These are phyloP conservation scores for Lachnellula occidentalis DNA, from an alignment of 2,329 filamentous ascomycete genomes.

Conservation along the genomic window DNA sequence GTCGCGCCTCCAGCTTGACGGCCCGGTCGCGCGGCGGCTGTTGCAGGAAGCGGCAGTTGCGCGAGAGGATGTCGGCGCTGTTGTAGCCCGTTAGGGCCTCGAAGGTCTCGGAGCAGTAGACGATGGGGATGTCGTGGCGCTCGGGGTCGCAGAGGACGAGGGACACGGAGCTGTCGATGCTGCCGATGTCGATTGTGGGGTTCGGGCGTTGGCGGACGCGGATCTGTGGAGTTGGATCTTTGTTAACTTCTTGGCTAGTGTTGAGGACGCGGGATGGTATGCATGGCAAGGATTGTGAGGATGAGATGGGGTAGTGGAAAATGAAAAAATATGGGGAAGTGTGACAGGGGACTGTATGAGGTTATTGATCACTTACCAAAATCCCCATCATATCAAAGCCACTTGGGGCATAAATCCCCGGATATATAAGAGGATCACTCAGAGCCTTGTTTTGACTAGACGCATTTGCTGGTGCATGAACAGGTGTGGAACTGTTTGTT, in stretches of 20 bases:
- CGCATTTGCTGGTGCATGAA: not conserved
- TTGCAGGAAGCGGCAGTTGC: slow-evolving; percentile 91
- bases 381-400: slow-evolving; percentile 52
- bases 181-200: slow-evolving; percentile 80
- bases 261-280: not conserved
- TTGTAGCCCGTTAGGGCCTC: slow-evolving; percentile 87
- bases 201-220: slow-evolving; percentile 71
- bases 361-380: slow-evolving; percentile 39
- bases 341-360: not conserved
- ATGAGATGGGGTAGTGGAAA: not conserved
- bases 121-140: slow-evolving; percentile 83
- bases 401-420: slow-evolving; percentile 49
- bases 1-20: slow-evolving; percentile 54
- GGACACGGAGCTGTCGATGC: slow-evolving; percentile 86
- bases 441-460: not conserved
- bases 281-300: not conserved
- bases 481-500: not conserved
- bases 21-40: slow-evolving; percentile 67
- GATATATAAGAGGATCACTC: slow-evolving; percentile 47
- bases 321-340: not conserved
- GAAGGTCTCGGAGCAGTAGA: slow-evolving; percentile 93
- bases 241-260: not conserved
- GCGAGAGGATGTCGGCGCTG: slow-evolving; percentile 76
- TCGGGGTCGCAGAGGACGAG: slow-evolving; percentile 92
- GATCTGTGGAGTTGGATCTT: slow-evolving; percentile 13